Evolutionary conservation across 140 eudicot genomes (phyloP), one percentile per base, ranked within the genome.

Genomic region (Oenanthe javanica): DNA sequence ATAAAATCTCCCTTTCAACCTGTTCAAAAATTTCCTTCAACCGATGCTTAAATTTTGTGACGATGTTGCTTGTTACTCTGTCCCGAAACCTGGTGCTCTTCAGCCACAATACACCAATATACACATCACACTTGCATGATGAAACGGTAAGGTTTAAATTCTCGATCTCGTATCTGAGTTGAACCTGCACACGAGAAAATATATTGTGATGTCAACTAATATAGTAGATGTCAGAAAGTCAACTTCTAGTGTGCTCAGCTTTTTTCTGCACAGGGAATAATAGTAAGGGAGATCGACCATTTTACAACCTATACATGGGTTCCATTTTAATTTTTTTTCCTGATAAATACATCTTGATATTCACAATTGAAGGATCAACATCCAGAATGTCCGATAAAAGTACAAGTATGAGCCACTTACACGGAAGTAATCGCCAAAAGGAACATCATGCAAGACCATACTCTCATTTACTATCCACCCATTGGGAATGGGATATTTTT

Each of bases 361-460:
- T 49, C 36, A 40, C 27, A 14, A 23, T 50, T 70, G 14, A 10
- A 19, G 43, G 6, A 4, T 9, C 21, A 50, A 42, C 48, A 72
- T 72, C 27, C 51, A 43, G 2, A 36, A 72, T 1, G 5, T 2
- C 16, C 25, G 16, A 8, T 46, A 72, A 19, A 43, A 13, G 52
- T 38, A 38, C 51, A 43, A 15, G 12, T 3, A 31, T 19, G 11
- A 23, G 38, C 14, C 64, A 79, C 98, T 87, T 81, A 92, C 98
- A 54, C 89, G 89, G 63, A 90, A 94, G 75, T 92, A 85, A 77
- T 92, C 90, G 0, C 94, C 84, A 72, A 92, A 90, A 36, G 97
- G 98, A 84, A 92, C 93, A 31, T 87, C 92, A 48, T 90, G 97
- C 2, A 92, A 86, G 45, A 85, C 80, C 96, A 90, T 90, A n/a